Evolutionary conservation across 352 stramenopile genomes (phyloP).

Genomic region (Globisporangium abappressorium): DNA sequence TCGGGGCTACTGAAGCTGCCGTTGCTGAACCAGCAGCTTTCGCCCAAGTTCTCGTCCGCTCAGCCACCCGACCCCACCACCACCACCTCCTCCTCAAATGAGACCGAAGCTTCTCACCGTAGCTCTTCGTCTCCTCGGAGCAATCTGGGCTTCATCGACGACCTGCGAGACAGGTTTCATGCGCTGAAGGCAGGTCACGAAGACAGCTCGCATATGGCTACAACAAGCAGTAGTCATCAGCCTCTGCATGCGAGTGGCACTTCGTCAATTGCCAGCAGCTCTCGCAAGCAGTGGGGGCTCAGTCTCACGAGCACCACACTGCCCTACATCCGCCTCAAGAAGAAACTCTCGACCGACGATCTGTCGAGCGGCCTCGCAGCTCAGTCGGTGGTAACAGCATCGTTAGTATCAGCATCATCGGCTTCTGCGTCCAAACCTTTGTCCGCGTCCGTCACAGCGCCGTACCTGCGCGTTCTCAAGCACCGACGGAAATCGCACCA

Average conservation of each 20-base stretch:
- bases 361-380: background rate
- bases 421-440: conserved; percentile 4
- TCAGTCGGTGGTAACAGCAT: background rate
- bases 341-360: conserved; percentile 36
- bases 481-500: conserved; percentile 35
- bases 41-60: conserved; percentile 7
- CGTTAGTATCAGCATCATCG: background rate
- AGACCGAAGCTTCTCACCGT: background rate
- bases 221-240: background rate
- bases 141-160: conserved; percentile 28
- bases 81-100: background rate
- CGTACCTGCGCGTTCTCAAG: conserved; percentile 80
- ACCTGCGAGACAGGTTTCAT: conserved; percentile 30
- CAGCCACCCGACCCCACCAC: background rate
- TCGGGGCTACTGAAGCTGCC: background rate
- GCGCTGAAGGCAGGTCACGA: conserved; percentile 14
- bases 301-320: conserved; percentile 55
- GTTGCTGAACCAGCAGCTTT: conserved; percentile 8
- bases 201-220: background rate
- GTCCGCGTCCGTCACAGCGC: conserved; percentile 30
- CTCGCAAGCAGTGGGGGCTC: conserved; percentile 49
- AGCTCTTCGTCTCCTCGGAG: background rate
- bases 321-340: conserved; percentile 71
- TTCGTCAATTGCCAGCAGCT: background rate
- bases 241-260: background rate